Evolutionary conservation across 1,139 yeast genomes (phyloP), one percentile per base, ranked within the genome.

Genomic region (Kodamaea fungicola): DNA sequence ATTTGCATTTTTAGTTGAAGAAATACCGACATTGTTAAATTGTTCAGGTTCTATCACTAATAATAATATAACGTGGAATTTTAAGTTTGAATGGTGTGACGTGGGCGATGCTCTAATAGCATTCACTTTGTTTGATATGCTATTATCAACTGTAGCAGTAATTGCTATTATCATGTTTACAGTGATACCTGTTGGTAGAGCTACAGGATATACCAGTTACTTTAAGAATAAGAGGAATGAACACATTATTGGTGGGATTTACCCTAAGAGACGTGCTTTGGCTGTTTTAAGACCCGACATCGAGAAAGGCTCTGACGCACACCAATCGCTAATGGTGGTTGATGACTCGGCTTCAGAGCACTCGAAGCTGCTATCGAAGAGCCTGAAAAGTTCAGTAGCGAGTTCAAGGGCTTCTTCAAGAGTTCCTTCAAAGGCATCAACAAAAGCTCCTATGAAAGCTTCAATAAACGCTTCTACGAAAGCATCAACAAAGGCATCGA

Each of bases 101-200:
- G 32, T 52, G 8, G 58, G 57, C 4, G 55, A 62, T 41, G 61
- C 64, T 2, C 41, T 54, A 9, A 51, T 61, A 41, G 67, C 67
- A 4, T 57, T 64, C 39, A 50, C 60, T 0, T 54, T 64, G 13
- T 45, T 64, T 31, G 46, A 50, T 31, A 64, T 65, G 64, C 22
- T 64, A 6, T 22, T 38, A 5, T 37, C 40, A 1, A 22, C 33
- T 7, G 38, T 41, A 7, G 34, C 43, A 8, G 30, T 37, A 4
- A 27, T 36, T 2, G 34, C 40, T 16, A 27, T 43, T 16, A 23
- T 38, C 22, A 31, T 24, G 1, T 42, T 33, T 21, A 37, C 41
- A 4, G 35, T 41, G 7, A 32, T 43, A 1, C 46, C 46, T 2
- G 38, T 42, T 3, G 28, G 32, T n/a, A 30, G 12, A 4, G 25